A percentile compares a stretch with the other conserved stretches of the same genome.
These are phyloP conservation scores for Alternaria gaisen DNA, from an alignment of 2,329 filamentous ascomycete species.

Conservation along the genomic window DNA sequence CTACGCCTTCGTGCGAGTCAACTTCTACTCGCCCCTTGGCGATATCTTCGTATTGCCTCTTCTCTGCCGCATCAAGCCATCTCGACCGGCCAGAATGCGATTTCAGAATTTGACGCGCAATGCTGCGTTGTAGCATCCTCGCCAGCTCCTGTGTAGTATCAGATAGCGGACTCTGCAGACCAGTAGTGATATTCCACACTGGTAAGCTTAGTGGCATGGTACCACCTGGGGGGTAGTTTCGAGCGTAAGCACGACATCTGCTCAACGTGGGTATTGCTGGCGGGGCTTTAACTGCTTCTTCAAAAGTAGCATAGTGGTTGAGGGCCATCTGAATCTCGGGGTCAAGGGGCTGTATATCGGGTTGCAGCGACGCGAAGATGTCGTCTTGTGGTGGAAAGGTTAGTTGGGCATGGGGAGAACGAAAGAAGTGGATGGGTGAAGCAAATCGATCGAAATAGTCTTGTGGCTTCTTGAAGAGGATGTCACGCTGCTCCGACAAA, in stretches of 20 bases:
- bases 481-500: constrained; percentile 46
- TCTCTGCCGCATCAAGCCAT: constrained; percentile 38
- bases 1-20: constrained; percentile 24
- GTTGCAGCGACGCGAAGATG: constrained; percentile 35
- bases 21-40: constrained; percentile 34
- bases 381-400: constrained; percentile 38
- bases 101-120: constrained; percentile 46
- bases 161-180: constrained; percentile 48
- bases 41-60: constrained; percentile 38
- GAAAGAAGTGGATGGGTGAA: constrained; percentile 61
- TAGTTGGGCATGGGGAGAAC: constrained; percentile 52
- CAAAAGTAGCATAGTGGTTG: constrained; percentile 40
- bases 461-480: constrained; percentile 54
- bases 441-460: constrained; percentile 61
- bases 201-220: constrained; percentile 52
- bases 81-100: constrained; percentile 31
- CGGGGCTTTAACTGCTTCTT: constrained; percentile 5
- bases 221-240: constrained; percentile 54
- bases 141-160: constrained; percentile 55
- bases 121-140: constrained; percentile 51
- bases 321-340: constrained; percentile 41
- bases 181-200: constrained; percentile 52
- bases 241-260: constrained; percentile 47
- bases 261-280: constrained; percentile 33
- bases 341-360: constrained; percentile 38